Percentiles rank a stretch among this genome's conserved stretches.
These are phyloP conservation scores for Saposhnikovia divaricata DNA, from an alignment of 129 eudicot species.

Conservation along the genomic window DNA sequence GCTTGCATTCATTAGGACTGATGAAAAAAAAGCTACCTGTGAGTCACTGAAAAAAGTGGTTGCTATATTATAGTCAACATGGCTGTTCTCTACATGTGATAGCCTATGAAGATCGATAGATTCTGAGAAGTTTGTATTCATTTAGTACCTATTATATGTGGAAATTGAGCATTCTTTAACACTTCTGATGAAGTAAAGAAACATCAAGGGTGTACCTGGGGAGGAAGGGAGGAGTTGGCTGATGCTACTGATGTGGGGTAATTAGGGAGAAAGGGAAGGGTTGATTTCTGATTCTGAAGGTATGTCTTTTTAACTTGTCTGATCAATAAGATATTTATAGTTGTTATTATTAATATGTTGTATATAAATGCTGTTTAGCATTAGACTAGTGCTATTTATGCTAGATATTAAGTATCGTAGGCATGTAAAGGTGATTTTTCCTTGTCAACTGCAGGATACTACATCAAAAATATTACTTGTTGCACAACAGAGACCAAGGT, in stretches of 20 bases:
- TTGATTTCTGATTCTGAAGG: too few relatives aligned
- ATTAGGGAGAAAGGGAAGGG: too few relatives aligned
- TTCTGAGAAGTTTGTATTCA: neutral
- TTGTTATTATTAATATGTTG: neutral
- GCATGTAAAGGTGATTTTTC: neutral
- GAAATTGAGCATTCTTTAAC: too few relatives aligned
- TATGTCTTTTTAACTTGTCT: too few relatives aligned
- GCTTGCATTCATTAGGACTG: neutral
- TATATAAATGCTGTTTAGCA: neutral
- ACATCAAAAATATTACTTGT: constrained; percentile 51
- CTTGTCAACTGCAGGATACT: constrained; percentile 39
- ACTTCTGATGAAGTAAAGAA: neutral
- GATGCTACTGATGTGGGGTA: too few relatives aligned
- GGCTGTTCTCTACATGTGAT: neutral
- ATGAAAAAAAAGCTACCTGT: neutral
- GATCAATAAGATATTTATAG: too few relatives aligned
- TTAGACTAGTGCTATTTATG: neutral
- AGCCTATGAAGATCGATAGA: neutral
- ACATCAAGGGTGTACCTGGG: too few relatives aligned
- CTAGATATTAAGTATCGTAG: neutral
- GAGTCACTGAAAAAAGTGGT: neutral
- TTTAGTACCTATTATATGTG: too few relatives aligned
- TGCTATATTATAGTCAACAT: neutral
- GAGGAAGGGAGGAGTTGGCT: too few relatives aligned
- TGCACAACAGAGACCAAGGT: constrained; percentile 64